Evolutionary conservation across 1,284 basidiomycete species (phyloP).

Genomic region (Mrakiaceae sp.): DNA sequence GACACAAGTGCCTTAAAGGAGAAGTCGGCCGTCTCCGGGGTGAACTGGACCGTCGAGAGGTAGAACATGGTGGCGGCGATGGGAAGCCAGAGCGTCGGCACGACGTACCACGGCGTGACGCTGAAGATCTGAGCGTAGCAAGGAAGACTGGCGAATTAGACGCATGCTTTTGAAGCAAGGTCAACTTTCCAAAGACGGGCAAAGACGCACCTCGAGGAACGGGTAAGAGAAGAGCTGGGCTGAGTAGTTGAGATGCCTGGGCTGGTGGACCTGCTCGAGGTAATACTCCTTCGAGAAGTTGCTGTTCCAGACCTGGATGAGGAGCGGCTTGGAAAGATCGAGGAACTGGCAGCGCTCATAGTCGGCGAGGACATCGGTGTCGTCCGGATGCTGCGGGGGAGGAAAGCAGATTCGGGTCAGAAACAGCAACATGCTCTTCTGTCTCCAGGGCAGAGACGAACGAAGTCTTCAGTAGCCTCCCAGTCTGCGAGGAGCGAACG

Average conservation of each 20-base stretch:
- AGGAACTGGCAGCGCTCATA: constrained; percentile 81
- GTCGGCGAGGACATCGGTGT: constrained; percentile 70
- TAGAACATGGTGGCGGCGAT: constrained; percentile 71
- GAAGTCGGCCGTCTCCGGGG: constrained; percentile 23
- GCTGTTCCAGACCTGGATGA: constrained; percentile 70
- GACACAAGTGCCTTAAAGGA: neutral
- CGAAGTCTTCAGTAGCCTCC: constrained; percentile 15
- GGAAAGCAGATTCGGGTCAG: neutral
- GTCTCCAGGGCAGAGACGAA: neutral
- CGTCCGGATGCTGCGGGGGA: constrained; percentile 57
- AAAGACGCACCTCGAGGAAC: constrained; percentile 57
- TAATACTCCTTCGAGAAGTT: constrained; percentile 88
- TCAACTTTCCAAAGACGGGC: neutral
- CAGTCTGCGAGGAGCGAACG: neutral
- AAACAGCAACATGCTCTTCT: too few relatives aligned
- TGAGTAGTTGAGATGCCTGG: constrained; percentile 75
- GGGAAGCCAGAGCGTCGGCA: constrained; percentile 85
- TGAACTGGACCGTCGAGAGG: constrained; percentile 74
- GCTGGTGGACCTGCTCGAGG: constrained; percentile 90
- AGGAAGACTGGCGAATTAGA: neutral
- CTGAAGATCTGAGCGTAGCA: constrained; percentile 52
- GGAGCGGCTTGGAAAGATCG: constrained; percentile 74
- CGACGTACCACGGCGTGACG: constrained; percentile 85
- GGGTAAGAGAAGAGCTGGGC: constrained; percentile 77
- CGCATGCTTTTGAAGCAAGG: neutral